These are phyloP conservation scores for Martensiomyces pterosporus DNA, from an alignment of 192 early-diverging fungal genomes.

Conservation along the genomic window DNA sequence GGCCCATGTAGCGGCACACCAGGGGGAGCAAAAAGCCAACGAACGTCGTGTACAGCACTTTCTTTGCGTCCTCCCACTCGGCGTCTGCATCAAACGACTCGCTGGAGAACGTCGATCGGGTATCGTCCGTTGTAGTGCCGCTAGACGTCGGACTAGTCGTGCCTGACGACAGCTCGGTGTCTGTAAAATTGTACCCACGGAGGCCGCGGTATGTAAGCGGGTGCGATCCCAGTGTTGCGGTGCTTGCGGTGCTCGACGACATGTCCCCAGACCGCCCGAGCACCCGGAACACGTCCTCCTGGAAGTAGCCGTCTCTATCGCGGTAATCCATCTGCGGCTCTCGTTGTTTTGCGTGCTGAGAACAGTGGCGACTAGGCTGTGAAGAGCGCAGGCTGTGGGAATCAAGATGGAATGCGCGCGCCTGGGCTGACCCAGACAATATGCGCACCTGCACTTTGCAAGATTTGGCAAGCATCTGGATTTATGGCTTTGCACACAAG, in stretches of 20 bases:
- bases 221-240: not conserved
- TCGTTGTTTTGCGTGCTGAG: too few species aligned
- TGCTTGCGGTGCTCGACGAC: too few species aligned
- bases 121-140: too few species aligned
- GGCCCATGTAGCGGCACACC: conserved; percentile 33
- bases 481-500: not conserved
- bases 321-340: conserved; percentile 51
- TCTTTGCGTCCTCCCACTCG: conserved; percentile 48
- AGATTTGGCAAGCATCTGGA: too few species aligned
- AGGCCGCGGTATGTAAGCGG: conserved; percentile 4
- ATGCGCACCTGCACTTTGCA: too few species aligned
- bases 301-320: conserved; percentile 41
- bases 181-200: too few species aligned
- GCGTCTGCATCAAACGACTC: conserved; percentile 8
- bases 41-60: conserved; percentile 30
- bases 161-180: not conserved
- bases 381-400: too few species aligned
- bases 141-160: too few species aligned
- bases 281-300: conserved; percentile 36
- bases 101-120: too few species aligned
- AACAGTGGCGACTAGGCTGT: too few species aligned
- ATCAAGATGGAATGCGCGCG: too few species aligned
- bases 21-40: conserved; percentile 42
- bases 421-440: too few species aligned
- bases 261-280: conserved; percentile 43